phyloP scores from a whole-genome alignment of 2,329 filamentous ascomycete genomes.

The Tolypocladium paradoxum region DNA sequence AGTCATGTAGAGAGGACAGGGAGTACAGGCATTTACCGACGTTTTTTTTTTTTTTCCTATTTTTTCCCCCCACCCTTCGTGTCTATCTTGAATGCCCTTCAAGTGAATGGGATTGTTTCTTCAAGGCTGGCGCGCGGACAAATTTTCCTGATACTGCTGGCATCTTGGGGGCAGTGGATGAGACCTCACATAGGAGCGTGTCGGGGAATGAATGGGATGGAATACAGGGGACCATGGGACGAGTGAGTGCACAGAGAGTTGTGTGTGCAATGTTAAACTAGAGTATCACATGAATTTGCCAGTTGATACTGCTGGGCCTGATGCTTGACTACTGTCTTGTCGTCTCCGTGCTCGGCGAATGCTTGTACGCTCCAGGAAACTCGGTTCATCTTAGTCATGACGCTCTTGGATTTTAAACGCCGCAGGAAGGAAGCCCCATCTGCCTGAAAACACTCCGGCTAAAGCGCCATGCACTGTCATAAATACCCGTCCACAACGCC shows the following conservation, averaged over 20 bases:
- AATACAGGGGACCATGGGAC: neutral
- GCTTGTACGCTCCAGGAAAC: neutral
- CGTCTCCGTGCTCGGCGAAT: neutral
- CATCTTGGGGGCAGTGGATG: neutral
- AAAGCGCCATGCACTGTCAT: neutral
- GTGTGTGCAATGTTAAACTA: neutral
- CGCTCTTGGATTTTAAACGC: neutral
- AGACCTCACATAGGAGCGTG: neutral
- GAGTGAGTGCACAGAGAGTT: neutral
- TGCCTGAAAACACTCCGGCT: neutral
- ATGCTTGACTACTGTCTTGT: neutral
- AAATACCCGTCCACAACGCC: neutral
- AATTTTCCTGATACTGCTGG: neutral
- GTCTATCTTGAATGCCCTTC: constrained; percentile 19
- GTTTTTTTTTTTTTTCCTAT: constrained; percentile 10
- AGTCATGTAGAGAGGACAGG: constrained; percentile 31
- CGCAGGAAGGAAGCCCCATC: neutral
- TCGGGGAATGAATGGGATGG: neutral
- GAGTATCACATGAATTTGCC: neutral
- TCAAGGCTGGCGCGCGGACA: constrained; percentile 2
- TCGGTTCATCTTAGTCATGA: neutral
- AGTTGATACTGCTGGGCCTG: neutral
- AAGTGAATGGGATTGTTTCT: constrained; percentile 20
- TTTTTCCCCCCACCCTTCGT: too few species aligned
- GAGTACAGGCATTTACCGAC: constrained; percentile 23